Conservation (phyloP, 495 filamentous ascomycete species). For the Podospora fimiseda region DNA sequence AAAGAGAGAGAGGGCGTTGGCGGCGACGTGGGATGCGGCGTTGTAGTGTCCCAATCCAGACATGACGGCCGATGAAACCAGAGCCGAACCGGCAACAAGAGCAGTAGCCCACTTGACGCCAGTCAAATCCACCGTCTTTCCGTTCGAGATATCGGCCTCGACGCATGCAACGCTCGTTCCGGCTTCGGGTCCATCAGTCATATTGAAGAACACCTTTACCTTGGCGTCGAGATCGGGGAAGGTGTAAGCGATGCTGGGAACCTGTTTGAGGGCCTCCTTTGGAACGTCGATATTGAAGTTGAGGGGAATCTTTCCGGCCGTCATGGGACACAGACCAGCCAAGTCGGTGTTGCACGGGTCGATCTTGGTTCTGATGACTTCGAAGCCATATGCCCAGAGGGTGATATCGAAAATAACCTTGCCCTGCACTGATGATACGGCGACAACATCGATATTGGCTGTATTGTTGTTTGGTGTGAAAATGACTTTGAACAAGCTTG, state of each 20-base stretch:
- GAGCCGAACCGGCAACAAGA: slow-evolving; percentile 77
- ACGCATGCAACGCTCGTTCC: slow-evolving; percentile 73
- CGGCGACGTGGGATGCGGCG: slow-evolving; percentile 91
- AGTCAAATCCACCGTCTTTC: slow-evolving; percentile 84
- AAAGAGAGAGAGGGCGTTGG: slow-evolving; percentile 90
- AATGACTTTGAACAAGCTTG: slow-evolving; percentile 72
- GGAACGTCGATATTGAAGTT: slow-evolving; percentile 62
- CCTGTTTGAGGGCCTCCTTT: slow-evolving; percentile 47
- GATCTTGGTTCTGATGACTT: slow-evolving; percentile 54
- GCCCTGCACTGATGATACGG: slow-evolving; percentile 76
- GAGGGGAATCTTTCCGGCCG: slow-evolving; percentile 72
- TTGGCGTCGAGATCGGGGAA: slow-evolving; percentile 90
- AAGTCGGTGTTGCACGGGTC: slow-evolving; percentile 70
- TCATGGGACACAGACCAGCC: slow-evolving; percentile 89
- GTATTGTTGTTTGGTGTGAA: slow-evolving; percentile 72
- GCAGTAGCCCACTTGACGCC: slow-evolving; percentile 91
- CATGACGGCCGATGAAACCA: slow-evolving; percentile 77
- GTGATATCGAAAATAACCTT: slow-evolving; percentile 72
- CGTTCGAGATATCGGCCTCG: slow-evolving; percentile 83
- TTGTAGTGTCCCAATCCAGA: slow-evolving; percentile 87
- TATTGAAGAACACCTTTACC: slow-evolving; percentile 74
- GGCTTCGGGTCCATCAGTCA: slow-evolving; percentile 38
- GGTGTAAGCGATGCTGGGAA: slow-evolving; percentile 82
- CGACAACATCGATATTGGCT: slow-evolving; percentile 69
- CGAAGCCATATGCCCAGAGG: slow-evolving; percentile 78